A percentile compares a stretch with the other conserved stretches of the same genome.
Evolutionary conservation across 768 basidiomycete genomes (phyloP).

Genomic region (Lentinus brumalis): DNA sequence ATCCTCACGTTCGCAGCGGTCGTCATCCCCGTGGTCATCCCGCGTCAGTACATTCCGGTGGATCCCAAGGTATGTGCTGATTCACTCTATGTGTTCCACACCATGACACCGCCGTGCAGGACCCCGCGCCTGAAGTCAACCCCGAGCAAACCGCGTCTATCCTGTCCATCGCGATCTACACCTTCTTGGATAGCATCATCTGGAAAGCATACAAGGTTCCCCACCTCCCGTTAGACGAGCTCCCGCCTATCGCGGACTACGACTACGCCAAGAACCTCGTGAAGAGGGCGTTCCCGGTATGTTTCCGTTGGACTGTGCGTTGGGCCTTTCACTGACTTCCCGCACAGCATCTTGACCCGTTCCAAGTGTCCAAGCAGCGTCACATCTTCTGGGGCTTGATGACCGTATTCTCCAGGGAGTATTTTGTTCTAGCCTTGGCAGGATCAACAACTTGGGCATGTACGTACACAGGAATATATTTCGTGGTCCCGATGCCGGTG

Average conservation of each 20-base stretch:
- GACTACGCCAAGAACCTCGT: constrained; percentile 38
- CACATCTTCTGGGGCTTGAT: constrained; percentile 31
- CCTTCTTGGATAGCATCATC: constrained; percentile 58
- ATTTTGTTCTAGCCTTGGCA: constrained; percentile 7
- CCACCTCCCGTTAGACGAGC: constrained; percentile 44
- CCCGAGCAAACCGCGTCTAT: constrained; percentile 35
- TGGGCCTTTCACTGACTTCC: neutral
- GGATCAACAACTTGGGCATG: no score
- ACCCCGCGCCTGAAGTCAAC: constrained; percentile 27
- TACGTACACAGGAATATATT: no score
- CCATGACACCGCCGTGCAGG: constrained; percentile 10
- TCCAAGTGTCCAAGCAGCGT: constrained; percentile 24
- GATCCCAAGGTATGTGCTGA: constrained; percentile 46
- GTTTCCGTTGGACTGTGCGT: constrained; percentile 17
- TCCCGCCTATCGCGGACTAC: constrained; percentile 54
- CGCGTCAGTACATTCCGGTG: constrained; percentile 58
- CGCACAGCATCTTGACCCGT: constrained; percentile 34
- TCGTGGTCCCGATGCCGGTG: no score
- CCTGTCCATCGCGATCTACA: constrained; percentile 41
- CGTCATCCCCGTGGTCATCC: constrained; percentile 55
- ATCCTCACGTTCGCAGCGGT: constrained; percentile 47
- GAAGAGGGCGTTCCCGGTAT: constrained; percentile 35
- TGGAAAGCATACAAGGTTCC: constrained; percentile 43
- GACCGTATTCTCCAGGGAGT: constrained; percentile 23
- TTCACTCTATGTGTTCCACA: neutral